phyloP scores from a whole-genome alignment of 2,329 filamentous ascomycete species.

The Xylogone sp. region DNA sequence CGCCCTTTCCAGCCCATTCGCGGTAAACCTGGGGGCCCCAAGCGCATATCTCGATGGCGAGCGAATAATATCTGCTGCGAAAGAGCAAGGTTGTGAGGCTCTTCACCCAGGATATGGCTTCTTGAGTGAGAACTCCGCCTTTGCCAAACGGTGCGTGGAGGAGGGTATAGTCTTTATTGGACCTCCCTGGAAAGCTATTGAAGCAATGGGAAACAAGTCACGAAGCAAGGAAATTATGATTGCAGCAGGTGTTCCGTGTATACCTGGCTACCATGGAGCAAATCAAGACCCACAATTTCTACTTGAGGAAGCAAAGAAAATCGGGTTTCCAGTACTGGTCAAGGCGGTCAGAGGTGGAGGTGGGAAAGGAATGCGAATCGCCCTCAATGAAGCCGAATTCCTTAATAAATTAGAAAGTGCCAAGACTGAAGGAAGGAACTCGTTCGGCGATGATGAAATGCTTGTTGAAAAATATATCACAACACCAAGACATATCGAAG shows the following conservation, averaged over 20 bases:
- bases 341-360: slow-evolving; percentile 81
- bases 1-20: slow-evolving; percentile 77
- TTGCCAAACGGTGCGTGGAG: slow-evolving; percentile 82
- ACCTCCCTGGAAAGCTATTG: slow-evolving; percentile 75
- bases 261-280: slow-evolving; percentile 88
- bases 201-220: slow-evolving; percentile 92
- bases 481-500: slow-evolving; percentile 79
- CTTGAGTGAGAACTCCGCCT: slow-evolving; percentile 87
- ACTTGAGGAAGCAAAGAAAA: slow-evolving; percentile 65
- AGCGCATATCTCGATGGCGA: slow-evolving; percentile 91
- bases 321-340: slow-evolving; percentile 66
- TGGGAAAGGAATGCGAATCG: slow-evolving; percentile 81
- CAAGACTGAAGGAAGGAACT: slow-evolving; percentile 68
- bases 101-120: slow-evolving; percentile 97
- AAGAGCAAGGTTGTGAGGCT: slow-evolving; percentile 80
- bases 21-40: slow-evolving; percentile 77
- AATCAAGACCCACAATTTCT: slow-evolving; percentile 68
- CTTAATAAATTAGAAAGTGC: slow-evolving; percentile 66
- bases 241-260: slow-evolving; percentile 88
- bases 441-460: slow-evolving; percentile 82
- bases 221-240: slow-evolving; percentile 96
- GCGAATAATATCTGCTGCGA: slow-evolving; percentile 84
- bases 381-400: slow-evolving; percentile 65
- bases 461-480: slow-evolving; percentile 82
- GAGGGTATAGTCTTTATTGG: slow-evolving; percentile 94